Percentiles rank a stretch among this genome's conserved stretches.
phyloP scores from a whole-genome alignment of 1,139 yeast species.

The Yamadazyma friedrichii region DNA sequence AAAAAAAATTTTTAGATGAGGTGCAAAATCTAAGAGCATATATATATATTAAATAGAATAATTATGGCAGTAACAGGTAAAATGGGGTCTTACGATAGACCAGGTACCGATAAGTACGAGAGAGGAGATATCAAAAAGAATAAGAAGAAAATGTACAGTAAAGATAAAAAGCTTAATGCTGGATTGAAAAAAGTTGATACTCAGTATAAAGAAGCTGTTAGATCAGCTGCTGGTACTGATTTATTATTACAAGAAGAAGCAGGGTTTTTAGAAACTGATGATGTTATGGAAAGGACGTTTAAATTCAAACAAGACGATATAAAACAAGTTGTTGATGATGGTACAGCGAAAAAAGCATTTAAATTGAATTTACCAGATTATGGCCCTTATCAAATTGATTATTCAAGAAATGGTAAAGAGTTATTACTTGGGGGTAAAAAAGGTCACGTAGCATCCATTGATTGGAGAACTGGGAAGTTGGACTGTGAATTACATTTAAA shows the following conservation, averaged over 20 bases:
- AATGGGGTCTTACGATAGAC: slow-evolving; percentile 22
- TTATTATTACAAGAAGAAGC: slow-evolving; percentile 77
- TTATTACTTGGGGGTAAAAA: slow-evolving; percentile 81
- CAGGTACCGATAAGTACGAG: slow-evolving; percentile 20
- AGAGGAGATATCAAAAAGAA: slow-evolving; percentile 16
- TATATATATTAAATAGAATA: background rate
- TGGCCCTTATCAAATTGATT: slow-evolving; percentile 86
- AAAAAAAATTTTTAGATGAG: slow-evolving; percentile 10
- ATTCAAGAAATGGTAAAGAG: slow-evolving; percentile 83
- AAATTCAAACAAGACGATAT: slow-evolving; percentile 84
- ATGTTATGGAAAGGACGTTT: slow-evolving; percentile 80
- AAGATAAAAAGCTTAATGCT: slow-evolving; percentile 63
- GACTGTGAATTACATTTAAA: slow-evolving; percentile 80
- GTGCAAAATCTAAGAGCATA: slow-evolving; percentile 3
- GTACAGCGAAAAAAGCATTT: slow-evolving; percentile 74
- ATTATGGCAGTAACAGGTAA: slow-evolving; percentile 15
- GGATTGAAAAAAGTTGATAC: slow-evolving; percentile 66
- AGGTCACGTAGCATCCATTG: slow-evolving; percentile 95
- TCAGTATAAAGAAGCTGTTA: slow-evolving; percentile 74
- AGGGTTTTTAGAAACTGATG: slow-evolving; percentile 89
- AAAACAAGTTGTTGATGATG: slow-evolving; percentile 69
- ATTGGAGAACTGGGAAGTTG: slow-evolving; percentile 87
- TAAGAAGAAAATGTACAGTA: slow-evolving; percentile 29
- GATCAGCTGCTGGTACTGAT: slow-evolving; percentile 84
- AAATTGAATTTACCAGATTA: slow-evolving; percentile 70